Conservation (phyloP, 805 yeast genomes). For the Soucietia sequanensis region DNA sequence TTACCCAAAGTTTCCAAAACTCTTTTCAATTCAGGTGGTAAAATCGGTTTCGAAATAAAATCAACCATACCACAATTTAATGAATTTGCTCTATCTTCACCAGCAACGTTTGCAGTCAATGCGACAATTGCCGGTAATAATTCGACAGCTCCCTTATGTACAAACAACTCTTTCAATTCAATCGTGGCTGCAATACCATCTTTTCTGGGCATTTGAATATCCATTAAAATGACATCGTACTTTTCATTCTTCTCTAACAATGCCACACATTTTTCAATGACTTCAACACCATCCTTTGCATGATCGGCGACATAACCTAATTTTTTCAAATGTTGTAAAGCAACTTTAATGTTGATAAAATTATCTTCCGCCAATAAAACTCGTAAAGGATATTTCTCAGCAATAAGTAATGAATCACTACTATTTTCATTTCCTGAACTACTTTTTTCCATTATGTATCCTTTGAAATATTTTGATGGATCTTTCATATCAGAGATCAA, state of each 20-base stretch:
- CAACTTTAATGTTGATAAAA: slow-evolving; percentile 48
- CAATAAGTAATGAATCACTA: slow-evolving; percentile 5
- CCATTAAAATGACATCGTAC: slow-evolving; percentile 57
- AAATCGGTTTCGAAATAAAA: slow-evolving; percentile 51
- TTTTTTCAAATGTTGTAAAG: slow-evolving; percentile 46
- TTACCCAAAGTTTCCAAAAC: slow-evolving; percentile 26
- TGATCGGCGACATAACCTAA: slow-evolving; percentile 52
- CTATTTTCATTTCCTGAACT: slow-evolving; percentile 3
- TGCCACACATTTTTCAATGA: slow-evolving; percentile 32
- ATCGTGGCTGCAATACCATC: slow-evolving; percentile 56
- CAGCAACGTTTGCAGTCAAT: slow-evolving; percentile 53
- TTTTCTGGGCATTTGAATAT: slow-evolving; percentile 53
- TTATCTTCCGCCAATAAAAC: slow-evolving; percentile 59
- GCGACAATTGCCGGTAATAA: slow-evolving; percentile 43
- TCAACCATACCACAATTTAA: slow-evolving; percentile 52
- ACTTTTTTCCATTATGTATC: too few species aligned
- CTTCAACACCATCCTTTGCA: slow-evolving; percentile 52
- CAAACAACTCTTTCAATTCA: slow-evolving; percentile 33
- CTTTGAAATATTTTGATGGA: neutral
- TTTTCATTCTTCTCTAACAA: slow-evolving; percentile 20
- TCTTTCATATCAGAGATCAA: slow-evolving; percentile 1
- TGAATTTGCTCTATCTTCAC: slow-evolving; percentile 50
- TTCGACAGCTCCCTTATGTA: slow-evolving; percentile 12
- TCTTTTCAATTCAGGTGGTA: slow-evolving; percentile 43
- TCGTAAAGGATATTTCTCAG: slow-evolving; percentile 35